Conservation (phyloP, 1,139 yeast species). For the Blastobotrys aristatus region DNA sequence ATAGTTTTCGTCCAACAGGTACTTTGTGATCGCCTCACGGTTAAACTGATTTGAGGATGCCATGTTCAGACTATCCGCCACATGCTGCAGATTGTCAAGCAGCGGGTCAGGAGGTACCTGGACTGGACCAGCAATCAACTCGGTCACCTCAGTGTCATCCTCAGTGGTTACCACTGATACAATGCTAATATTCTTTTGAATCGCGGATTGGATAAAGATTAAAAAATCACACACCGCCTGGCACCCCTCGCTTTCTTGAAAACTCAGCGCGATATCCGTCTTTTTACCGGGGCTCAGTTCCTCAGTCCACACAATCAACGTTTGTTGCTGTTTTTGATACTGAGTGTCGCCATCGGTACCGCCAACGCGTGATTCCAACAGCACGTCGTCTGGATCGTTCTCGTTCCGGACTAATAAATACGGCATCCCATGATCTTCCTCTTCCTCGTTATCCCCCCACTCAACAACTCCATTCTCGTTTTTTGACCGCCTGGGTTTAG, state of each 20-base stretch:
- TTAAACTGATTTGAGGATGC: slow-evolving; percentile 26
- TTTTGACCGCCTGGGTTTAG: background rate
- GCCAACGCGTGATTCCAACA: slow-evolving; percentile 61
- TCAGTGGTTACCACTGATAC: slow-evolving; percentile 61
- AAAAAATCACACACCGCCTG: slow-evolving; percentile 76
- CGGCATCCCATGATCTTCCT: background rate
- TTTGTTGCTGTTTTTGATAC: slow-evolving; percentile 91
- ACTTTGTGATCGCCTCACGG: slow-evolving; percentile 32
- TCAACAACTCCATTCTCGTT: background rate
- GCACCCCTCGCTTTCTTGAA: slow-evolving; percentile 92
- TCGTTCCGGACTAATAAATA: slow-evolving; percentile 61
- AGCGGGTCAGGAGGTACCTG: slow-evolving; percentile 59
- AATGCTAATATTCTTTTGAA: slow-evolving; percentile 66
- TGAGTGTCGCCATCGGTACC: slow-evolving; percentile 54
- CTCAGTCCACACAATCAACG: slow-evolving; percentile 93
- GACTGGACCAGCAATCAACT: slow-evolving; percentile 76
- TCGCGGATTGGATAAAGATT: slow-evolving; percentile 56
- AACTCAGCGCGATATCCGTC: slow-evolving; percentile 80
- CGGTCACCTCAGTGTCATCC: slow-evolving; percentile 51
- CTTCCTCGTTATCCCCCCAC: background rate
- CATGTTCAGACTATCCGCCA: slow-evolving; percentile 41
- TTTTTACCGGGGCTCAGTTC: slow-evolving; percentile 36
- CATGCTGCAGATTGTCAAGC: slow-evolving; percentile 38
- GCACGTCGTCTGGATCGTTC: slow-evolving; percentile 49
- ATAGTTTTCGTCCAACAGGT: slow-evolving; percentile 40